Base-by-base conservation (phyloP, 1,139 yeast genomes). In the Geotrichum aggregatum region DNA sequence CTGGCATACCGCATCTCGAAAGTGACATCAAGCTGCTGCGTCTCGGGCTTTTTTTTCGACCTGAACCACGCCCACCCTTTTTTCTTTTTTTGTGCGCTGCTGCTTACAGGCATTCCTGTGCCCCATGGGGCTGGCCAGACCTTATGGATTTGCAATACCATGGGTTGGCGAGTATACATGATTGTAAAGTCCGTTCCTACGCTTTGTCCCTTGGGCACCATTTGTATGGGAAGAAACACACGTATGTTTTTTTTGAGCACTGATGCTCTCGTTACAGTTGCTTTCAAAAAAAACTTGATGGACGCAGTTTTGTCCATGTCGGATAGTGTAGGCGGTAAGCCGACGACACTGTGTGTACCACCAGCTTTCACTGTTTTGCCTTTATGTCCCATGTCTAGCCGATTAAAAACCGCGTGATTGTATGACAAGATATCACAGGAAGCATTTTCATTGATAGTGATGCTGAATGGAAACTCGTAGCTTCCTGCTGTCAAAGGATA, bases 401-500 rank as follows among this genome's bases (percentile, higher is more conserved):
- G 80, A 3, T 58, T 52, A 33, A 58, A 49, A 19, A 39, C 33
- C 7, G 47, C 16, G 8, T 44, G 49, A 4, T 50, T 51, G 70
- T 54, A 61, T 74, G 72, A 34, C 69, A 49, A 35, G 1, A 3
- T 21, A 3, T 28, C 69, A 65, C 87, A 82, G 22, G 76, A 68
- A 50, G 73, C 73, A 50, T 72, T 71, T 55, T 75, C 63, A 0
- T 88, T 87, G 41, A 83, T 67, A 56, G 67, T 70, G 62, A 83
- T 79, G 45, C 70, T 69, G 63, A 83, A 83, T 3, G 82, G 81
- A 61, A 80, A 83, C 1, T 70, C 61, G 63, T 83, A 81, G 34
- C 72, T 72, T 0, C 87, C 87, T 0, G 85, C 79, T 1, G 79
- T 73, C 53, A 83, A 68, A 0, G 86, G 81, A 63, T 76, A 82